Evolutionary conservation across 1,284 basidiomycete species (phyloP), one percentile per base, ranked within the genome.

Genomic region (Neotropicomus parvogracilis): DNA sequence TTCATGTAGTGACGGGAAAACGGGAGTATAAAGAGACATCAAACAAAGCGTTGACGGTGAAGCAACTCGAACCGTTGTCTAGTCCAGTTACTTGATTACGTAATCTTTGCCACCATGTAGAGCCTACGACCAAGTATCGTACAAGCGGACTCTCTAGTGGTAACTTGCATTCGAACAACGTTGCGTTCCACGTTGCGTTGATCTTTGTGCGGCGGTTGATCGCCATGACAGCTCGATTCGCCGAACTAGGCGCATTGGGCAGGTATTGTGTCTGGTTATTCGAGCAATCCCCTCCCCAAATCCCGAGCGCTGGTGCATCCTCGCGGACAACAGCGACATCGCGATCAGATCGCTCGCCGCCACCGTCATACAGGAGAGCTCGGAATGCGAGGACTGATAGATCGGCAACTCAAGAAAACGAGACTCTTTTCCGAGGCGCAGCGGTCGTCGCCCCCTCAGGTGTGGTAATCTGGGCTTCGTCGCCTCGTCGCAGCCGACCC

Each of bases 11-110:
- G 64, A 43, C 4, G 65, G 68, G 26, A 67, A 67, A 6, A 69
- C 45, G 34, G 65, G 65, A 0, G 68, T 69, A 48, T 67, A 69
- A 10, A 67, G 58, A 35, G 65, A 67, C 65, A 67, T 67, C 29
- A 29, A 11, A 24, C 24, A 24, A 27, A 29, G 35, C 16, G 40
- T 19, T 21, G 33, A 17, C 36, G 7, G 33, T 28, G 28, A 32
- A n/a, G 29, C 17, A 21, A 50, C 49, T 53, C 27, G 31, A 27
- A 26, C 29, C 37, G 33, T 39, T 16, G 38, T 20, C 10, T 35
- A 24, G 7, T n/a, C n/a, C n/a, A n/a, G n/a, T n/a, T 2, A 24
- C 10, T 7, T 12, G 7, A 45, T 62, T 60, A 62, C 32, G 17
- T 60, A 59, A 58, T n/a, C n/a, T n/a, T n/a, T n/a, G n/a, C n/a